A percentile compares a stretch with the other conserved stretches of the same genome.
Conservation (phyloP, 169 alveolate species). For the Cryptosporidium sp. region DNA sequence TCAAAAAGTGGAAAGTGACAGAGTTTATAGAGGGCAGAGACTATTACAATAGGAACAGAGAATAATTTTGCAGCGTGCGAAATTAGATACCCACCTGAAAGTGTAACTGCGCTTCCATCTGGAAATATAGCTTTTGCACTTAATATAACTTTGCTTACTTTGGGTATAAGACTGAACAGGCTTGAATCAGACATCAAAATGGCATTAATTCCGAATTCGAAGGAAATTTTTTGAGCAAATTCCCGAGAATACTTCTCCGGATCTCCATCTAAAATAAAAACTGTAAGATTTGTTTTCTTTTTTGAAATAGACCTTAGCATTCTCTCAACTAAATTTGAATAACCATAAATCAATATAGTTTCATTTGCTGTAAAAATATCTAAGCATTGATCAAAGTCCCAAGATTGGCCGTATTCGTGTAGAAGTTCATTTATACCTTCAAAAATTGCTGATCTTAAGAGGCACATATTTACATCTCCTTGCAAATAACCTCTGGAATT, state of each 20-base stretch:
- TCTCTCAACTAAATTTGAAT: conserved; percentile 55
- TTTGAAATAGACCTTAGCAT: conserved; percentile 46
- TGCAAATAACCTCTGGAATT: background rate
- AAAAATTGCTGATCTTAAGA: conserved; percentile 52
- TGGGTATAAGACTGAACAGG: conserved; percentile 56
- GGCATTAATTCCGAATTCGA: conserved; percentile 29
- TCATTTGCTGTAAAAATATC: conserved; percentile 58
- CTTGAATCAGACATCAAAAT: conserved; percentile 70
- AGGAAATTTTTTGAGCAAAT: conserved; percentile 25
- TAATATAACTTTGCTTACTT: conserved; percentile 53
- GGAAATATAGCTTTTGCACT: conserved; percentile 69
- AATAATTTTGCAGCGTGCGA: conserved; percentile 47
- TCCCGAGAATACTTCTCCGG: conserved; percentile 56
- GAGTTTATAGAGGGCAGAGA: conserved; percentile 63
- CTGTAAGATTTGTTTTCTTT: conserved; percentile 29
- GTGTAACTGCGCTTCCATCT: conserved; percentile 74
- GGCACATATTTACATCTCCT: conserved; percentile 14
- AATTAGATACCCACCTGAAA: conserved; percentile 70
- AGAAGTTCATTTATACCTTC: conserved; percentile 71
- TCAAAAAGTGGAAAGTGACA: conserved; percentile 71
- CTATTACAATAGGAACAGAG: conserved; percentile 53
- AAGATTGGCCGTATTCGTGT: conserved; percentile 66
- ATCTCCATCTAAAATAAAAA: conserved; percentile 59
- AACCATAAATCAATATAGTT: conserved; percentile 53
- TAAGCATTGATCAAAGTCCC: conserved; percentile 68